Evolutionary conservation across 768 basidiomycete genomes (phyloP), one percentile per base, ranked within the genome.

Genomic region (Tylopilus intermedius): DNA sequence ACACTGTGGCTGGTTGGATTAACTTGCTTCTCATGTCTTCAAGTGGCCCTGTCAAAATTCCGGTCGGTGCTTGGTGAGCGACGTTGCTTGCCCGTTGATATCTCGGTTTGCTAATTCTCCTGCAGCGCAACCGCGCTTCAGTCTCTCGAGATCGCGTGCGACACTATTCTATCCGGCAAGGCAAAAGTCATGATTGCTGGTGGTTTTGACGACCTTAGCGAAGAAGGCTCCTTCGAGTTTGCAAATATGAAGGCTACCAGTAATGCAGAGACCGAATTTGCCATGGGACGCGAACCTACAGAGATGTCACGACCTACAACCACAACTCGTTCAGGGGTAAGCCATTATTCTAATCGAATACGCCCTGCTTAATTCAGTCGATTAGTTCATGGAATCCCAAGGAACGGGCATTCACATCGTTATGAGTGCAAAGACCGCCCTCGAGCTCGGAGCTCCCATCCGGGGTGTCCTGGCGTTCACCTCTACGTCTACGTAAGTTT

Each of bases 171-270:
- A 33, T 88, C 89, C 7, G 90, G 94, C 56, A 99, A 99, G 71
- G 96, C 96, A 32, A 98, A 98, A 74, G 86, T 99, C 66, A 99
- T 99, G 96, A 86, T 99, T 55, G 90, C 95, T 33, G 96, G 96
- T 68, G 96, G 96, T 53, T 97, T 94, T 74, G 96, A 99, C 65
- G 96, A 99, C 68, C 82, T 98, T 68, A 90, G 88, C 58, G 96
- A 99, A 71, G 96, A 99, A 72, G 96, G 95, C 15, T 97, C 95
- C 8, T 97, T 86, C 70, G 95, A 99, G 71, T 99, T 99, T 71
- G 96, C 94, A 46, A 97, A 98, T 77, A 99, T 99, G 96, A 96
- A 97, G 72, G 96, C 96, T 1, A 99, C 96, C 5, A 92, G 89
- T 72, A 97, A 95, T 65, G 87, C 94, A 1, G 91, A 94, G 71